phyloP scores from a whole-genome alignment of 768 basidiomycete species.

The Thelephora aurantiotincta region DNA sequence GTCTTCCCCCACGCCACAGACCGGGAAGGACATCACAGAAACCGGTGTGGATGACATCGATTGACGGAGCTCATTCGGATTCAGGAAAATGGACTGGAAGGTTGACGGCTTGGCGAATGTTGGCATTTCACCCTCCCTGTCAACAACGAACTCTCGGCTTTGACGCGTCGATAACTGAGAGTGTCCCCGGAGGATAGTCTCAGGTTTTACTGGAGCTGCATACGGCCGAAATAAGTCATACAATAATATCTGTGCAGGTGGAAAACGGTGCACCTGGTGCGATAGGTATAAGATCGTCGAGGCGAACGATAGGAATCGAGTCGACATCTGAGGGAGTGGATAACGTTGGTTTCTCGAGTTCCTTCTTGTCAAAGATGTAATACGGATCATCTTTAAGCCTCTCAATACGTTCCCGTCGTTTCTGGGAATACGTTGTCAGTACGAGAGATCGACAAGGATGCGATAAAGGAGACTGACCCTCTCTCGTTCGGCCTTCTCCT shows the following conservation, averaged over 20 bases:
- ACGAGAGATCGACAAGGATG: background rate
- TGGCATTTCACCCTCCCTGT: slow-evolving; percentile 81
- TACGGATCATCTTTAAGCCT: slow-evolving; percentile 80
- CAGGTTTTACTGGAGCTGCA: slow-evolving; percentile 2
- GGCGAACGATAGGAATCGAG: slow-evolving; percentile 76
- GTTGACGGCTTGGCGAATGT: slow-evolving; percentile 25
- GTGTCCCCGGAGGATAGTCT: background rate
- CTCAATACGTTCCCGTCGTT: slow-evolving; percentile 61
- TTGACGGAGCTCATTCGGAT: slow-evolving; percentile 12
- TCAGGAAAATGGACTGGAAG: slow-evolving; percentile 8
- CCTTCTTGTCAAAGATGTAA: slow-evolving; percentile 51
- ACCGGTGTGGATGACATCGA: slow-evolving; percentile 20
- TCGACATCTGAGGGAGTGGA: slow-evolving; percentile 47
- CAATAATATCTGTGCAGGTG: background rate
- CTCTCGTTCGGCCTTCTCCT: slow-evolving; percentile 46
- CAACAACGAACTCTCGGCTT: slow-evolving; percentile 43
- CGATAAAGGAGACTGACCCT: slow-evolving; percentile 31
- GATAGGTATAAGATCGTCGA: slow-evolving; percentile 56
- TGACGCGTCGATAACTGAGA: slow-evolving; percentile 14
- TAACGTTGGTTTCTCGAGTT: slow-evolving; percentile 26
- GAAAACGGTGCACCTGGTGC: slow-evolving; percentile 8
- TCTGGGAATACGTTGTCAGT: slow-evolving; percentile 25
- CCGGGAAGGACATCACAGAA: slow-evolving; percentile 29
- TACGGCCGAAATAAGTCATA: slow-evolving; percentile 8
- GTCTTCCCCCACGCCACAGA: slow-evolving; percentile 37